phyloP scores from a whole-genome alignment of 2,329 filamentous ascomycete species.

The Stenocarpella maydis region DNA sequence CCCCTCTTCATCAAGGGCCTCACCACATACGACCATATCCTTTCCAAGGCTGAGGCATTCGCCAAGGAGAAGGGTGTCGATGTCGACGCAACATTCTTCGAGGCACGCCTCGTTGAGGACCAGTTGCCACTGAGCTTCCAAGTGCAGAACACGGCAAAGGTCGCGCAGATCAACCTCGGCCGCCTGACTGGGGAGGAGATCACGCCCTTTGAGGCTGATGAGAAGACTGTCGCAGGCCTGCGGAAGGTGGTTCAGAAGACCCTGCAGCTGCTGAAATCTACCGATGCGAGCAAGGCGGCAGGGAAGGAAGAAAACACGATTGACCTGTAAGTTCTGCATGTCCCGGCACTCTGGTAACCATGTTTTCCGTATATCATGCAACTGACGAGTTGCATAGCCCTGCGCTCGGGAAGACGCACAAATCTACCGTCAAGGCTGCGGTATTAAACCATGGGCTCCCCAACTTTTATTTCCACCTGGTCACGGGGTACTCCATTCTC shows the following conservation, averaged over 20 bases:
- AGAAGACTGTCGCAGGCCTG: conserved; percentile 34
- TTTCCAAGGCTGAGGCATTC: conserved; percentile 41
- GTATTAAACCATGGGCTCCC: conserved; percentile 57
- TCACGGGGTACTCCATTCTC: conserved; percentile 64
- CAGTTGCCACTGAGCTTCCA: conserved; percentile 46
- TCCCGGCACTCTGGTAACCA: background rate
- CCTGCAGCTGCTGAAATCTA: conserved; percentile 37
- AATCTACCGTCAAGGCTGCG: conserved; percentile 49
- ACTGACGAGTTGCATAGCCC: background rate
- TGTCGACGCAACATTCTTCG: conserved; percentile 40
- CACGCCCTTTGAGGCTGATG: conserved; percentile 38
- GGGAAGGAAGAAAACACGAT: conserved; percentile 39
- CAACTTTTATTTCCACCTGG: conserved; percentile 69
- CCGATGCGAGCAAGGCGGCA: conserved; percentile 40
- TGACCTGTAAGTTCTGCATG: conserved; percentile 40
- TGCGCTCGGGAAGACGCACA: conserved; percentile 29
- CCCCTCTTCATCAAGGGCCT: conserved; percentile 43
- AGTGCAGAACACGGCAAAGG: conserved; percentile 44
- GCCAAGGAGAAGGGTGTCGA: conserved; percentile 42
- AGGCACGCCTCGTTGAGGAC: conserved; percentile 45
- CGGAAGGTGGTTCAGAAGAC: conserved; percentile 35
- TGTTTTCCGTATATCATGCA: too few relatives aligned
- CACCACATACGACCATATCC: conserved; percentile 43
- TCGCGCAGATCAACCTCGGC: conserved; percentile 40
- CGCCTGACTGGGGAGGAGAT: conserved; percentile 40